Evolutionary conservation across 2,329 filamentous ascomycete genomes (phyloP).

Genomic region (Trichocomaceae sp.): DNA sequence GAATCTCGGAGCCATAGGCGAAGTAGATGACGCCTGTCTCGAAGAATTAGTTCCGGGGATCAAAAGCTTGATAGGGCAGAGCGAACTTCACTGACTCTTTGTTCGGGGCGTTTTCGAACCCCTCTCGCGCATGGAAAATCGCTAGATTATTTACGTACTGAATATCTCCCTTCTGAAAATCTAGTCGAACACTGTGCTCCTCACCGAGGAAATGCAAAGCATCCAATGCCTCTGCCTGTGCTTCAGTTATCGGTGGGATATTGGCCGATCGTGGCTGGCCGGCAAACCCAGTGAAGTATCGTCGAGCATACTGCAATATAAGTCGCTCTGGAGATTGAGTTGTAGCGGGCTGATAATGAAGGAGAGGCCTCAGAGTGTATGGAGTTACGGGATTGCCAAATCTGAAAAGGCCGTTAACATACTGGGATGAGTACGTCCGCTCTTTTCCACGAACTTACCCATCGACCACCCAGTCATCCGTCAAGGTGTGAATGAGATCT

Average conservation of each 20-base stretch:
- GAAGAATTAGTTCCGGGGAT: slow-evolving; percentile 6
- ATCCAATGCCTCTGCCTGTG: slow-evolving; percentile 49
- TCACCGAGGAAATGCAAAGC: slow-evolving; percentile 46
- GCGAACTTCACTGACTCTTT: slow-evolving; percentile 29
- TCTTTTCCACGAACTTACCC: slow-evolving; percentile 25
- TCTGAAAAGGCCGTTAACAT: slow-evolving; percentile 25
- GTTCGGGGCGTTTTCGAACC: slow-evolving; percentile 35
- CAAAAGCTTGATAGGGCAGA: too few relatives aligned
- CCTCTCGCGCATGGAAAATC: slow-evolving; percentile 47
- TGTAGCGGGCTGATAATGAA: slow-evolving; percentile 49
- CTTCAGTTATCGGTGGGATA: slow-evolving; percentile 46
- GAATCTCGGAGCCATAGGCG: slow-evolving; percentile 44
- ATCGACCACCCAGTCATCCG: slow-evolving; percentile 45
- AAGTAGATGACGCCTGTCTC: slow-evolving; percentile 38
- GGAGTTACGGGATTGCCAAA: slow-evolving; percentile 46
- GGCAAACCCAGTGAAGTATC: slow-evolving; percentile 49
- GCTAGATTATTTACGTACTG: slow-evolving; percentile 49
- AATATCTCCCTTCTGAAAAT: slow-evolving; percentile 45
- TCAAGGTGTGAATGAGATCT: slow-evolving; percentile 48
- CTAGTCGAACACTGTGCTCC: slow-evolving; percentile 36
- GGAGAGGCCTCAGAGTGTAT: slow-evolving; percentile 39
- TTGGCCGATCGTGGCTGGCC: slow-evolving; percentile 35
- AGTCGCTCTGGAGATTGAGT: slow-evolving; percentile 46
- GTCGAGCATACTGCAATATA: slow-evolving; percentile 55
- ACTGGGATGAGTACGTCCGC: neutral